These are phyloP conservation scores for Sugiyamaella novakii DNA, from an alignment of 1,139 yeast species.

Conservation along the genomic window DNA sequence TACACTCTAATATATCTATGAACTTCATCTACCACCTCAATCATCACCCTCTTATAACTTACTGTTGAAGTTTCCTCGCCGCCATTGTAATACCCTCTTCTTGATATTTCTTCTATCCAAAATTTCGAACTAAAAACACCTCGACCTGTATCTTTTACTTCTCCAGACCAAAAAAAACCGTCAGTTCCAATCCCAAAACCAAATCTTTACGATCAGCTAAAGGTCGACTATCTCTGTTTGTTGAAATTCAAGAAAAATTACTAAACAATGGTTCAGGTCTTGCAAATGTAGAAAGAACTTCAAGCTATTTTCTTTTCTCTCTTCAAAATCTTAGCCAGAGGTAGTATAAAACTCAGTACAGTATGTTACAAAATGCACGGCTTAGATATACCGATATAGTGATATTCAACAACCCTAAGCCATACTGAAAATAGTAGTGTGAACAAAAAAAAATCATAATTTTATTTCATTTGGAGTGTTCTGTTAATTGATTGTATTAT, in stretches of 20 bases:
- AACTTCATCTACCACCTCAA: too few relatives aligned
- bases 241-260: background rate
- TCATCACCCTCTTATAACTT: too few relatives aligned
- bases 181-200: conserved; percentile 6
- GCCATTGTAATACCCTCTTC: conserved; percentile 49
- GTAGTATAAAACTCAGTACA: conserved; percentile 1
- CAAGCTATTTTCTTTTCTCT: conserved; percentile 11
- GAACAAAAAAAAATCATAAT: too few relatives aligned
- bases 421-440: too few relatives aligned
- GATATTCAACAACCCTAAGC: conserved; percentile 2
- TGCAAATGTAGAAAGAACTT: conserved; percentile 2
- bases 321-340: conserved; percentile 8
- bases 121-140: too few relatives aligned
- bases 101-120: background rate
- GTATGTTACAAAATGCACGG: conserved; percentile 8
- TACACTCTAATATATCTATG: too few relatives aligned
- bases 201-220: too few relatives aligned
- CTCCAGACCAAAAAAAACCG: background rate
- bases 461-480: too few relatives aligned
- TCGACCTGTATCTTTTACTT: too few relatives aligned
- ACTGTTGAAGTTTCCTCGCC: conserved; percentile 66
- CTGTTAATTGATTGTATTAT: too few relatives aligned
- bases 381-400: conserved; percentile 1
- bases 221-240: too few relatives aligned
- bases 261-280: too few relatives aligned